Evolutionary conservation across 345 rosid genomes (phyloP).

Genomic region (Eutrema heterophyllum): DNA sequence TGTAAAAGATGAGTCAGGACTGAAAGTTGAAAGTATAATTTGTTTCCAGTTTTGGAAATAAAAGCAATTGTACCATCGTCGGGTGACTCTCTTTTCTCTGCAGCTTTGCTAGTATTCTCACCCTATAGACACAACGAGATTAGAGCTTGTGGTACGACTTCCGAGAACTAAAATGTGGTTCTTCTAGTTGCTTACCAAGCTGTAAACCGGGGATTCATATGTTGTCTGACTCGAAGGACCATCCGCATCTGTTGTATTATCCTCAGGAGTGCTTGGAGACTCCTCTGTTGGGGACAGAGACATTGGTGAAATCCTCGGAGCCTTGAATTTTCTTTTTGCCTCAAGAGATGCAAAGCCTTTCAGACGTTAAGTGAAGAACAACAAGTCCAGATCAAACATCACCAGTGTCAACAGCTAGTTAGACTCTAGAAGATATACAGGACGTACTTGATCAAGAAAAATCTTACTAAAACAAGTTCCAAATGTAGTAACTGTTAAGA

Average conservation of each 20-base stretch:
- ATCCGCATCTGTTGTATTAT: constrained; percentile 26
- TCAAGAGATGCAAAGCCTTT: constrained; percentile 84
- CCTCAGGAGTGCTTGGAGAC: constrained; percentile 33
- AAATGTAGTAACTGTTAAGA: not conserved
- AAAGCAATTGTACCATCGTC: constrained; percentile 18
- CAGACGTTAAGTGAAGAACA: constrained; percentile 41
- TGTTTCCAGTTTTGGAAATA: not conserved
- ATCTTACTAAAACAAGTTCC: constrained; percentile 12
- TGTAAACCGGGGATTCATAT: constrained; percentile 17
- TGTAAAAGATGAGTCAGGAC: not conserved
- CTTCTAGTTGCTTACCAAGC: constrained; percentile 38
- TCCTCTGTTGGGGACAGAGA: constrained; percentile 36
- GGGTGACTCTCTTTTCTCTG: constrained; percentile 22
- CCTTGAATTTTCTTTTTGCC: constrained; percentile 68
- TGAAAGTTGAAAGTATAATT: not conserved
- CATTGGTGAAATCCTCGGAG: constrained; percentile 54
- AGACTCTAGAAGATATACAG: not conserved
- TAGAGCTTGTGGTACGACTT: not conserved
- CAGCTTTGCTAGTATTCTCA: constrained; percentile 30
- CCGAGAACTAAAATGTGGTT: not conserved
- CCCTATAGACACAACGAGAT: constrained; percentile 37
- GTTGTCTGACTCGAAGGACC: constrained; percentile 30
- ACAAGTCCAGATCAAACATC: not conserved
- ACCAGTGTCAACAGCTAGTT: not conserved
- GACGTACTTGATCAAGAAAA: not conserved